A percentile compares a stretch with the other conserved stretches of the same genome.
These are phyloP conservation scores for Penicillium steckii DNA, from an alignment of 495 filamentous ascomycete species.

Conservation along the genomic window DNA sequence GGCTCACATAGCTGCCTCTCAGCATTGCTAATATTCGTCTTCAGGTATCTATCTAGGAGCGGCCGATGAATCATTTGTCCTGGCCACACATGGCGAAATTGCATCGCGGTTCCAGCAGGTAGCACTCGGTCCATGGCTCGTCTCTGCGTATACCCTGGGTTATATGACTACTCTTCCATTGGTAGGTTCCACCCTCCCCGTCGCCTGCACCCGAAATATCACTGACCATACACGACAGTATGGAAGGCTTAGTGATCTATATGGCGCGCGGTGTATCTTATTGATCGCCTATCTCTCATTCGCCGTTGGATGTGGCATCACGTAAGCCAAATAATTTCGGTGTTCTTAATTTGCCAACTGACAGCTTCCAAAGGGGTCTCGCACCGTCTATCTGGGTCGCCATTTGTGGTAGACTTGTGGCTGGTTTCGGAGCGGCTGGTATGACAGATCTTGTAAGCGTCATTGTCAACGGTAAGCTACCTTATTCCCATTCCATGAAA, in stretches of 20 bases:
- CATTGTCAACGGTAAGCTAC: background rate
- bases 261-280: background rate
- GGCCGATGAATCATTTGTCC: background rate
- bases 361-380: background rate
- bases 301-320: background rate
- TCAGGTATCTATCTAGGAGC: background rate
- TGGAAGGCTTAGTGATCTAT: background rate
- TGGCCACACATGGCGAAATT: background rate
- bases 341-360: background rate
- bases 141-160: background rate
- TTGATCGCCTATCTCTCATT: background rate
- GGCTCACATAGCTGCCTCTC: too few species aligned
- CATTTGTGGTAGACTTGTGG: background rate
- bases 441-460: background rate
- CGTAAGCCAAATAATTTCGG: background rate
- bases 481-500: background rate
- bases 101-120: background rate
- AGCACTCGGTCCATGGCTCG: background rate
- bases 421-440: background rate
- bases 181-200: background rate
- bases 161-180: background rate
- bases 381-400: background rate
- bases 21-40: too few species aligned
- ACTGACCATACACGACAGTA: background rate
- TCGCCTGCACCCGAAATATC: background rate